These are phyloP conservation scores for Trametes gibbosa DNA, from an alignment of 768 basidiomycete species.

Conservation along the genomic window DNA sequence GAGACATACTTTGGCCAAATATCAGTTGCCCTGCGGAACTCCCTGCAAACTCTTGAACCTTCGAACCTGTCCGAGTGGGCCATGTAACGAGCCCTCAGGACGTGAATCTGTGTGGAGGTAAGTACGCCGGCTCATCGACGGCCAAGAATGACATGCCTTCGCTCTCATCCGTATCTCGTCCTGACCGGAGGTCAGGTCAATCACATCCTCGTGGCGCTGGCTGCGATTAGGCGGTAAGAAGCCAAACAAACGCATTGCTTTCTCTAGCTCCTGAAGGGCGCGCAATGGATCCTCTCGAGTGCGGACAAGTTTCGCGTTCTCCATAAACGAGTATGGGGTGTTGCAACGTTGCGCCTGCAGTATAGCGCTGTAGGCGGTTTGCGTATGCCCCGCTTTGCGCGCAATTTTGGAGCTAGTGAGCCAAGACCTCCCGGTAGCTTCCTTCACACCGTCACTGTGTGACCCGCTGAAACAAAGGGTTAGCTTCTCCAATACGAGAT, in stretches of 20 bases:
- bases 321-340: slow-evolving; percentile 77
- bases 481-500: too few species aligned
- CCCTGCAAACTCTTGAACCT: slow-evolving; percentile 53
- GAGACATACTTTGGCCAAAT: slow-evolving; percentile 48
- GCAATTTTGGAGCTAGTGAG: slow-evolving; percentile 93
- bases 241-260: slow-evolving; percentile 49
- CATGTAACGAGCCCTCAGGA: slow-evolving; percentile 90
- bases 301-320: slow-evolving; percentile 85
- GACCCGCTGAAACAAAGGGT: neutral
- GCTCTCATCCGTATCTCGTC: slow-evolving; percentile 14
- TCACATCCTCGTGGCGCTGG: neutral
- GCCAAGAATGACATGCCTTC: slow-evolving; percentile 7
- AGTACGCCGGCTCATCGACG: neutral
- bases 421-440: slow-evolving; percentile 84
- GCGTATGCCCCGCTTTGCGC: slow-evolving; percentile 90
- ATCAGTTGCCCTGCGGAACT: slow-evolving; percentile 51
- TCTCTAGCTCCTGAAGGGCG: slow-evolving; percentile 85
- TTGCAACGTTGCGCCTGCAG: slow-evolving; percentile 81
- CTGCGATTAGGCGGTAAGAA: slow-evolving; percentile 2
- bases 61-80: slow-evolving; percentile 84
- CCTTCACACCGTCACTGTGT: slow-evolving; percentile 30
- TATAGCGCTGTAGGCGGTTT: slow-evolving; percentile 95
- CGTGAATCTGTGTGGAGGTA: slow-evolving; percentile 53
- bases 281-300: slow-evolving; percentile 77
- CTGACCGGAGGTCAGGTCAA: slow-evolving; percentile 8